These are phyloP conservation scores for Myxozyma lipomycoides DNA, from an alignment of 805 yeast species.

Conservation along the genomic window DNA sequence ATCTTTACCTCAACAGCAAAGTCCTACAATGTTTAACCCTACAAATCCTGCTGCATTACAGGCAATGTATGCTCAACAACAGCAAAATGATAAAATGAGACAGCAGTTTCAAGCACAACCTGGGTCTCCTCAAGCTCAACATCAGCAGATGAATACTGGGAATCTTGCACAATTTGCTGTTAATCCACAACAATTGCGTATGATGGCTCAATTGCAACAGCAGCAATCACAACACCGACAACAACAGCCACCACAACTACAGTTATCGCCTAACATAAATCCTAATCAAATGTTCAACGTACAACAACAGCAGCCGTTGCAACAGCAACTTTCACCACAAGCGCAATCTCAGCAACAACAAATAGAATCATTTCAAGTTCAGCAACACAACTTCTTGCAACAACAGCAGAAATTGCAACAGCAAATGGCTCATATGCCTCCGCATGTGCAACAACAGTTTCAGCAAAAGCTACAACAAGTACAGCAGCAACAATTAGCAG, in stretches of 20 bases:
- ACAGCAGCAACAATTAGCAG: slow-evolving; percentile 4
- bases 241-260: slow-evolving; percentile 18
- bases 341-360: slow-evolving; percentile 3
- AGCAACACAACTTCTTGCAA: slow-evolving; percentile 13
- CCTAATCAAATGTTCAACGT: neutral
- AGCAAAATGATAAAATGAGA: neutral
- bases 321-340: slow-evolving; percentile 6
- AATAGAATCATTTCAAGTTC: slow-evolving; percentile 9
- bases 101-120: neutral
- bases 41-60: slow-evolving; percentile 2
- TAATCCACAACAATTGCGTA: slow-evolving; percentile 3
- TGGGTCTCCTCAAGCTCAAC: slow-evolving; percentile 8
- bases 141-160: slow-evolving; percentile 8
- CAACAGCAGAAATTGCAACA: slow-evolving; percentile 7
- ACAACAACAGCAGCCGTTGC: slow-evolving; percentile 10
- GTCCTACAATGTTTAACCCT: slow-evolving; percentile 1
- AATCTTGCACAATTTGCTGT: slow-evolving; percentile 1
- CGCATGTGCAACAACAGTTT: neutral
- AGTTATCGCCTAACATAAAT: neutral
- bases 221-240: slow-evolving; percentile 13
- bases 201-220: slow-evolving; percentile 6
- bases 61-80: slow-evolving; percentile 3
- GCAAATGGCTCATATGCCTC: slow-evolving; percentile 1
- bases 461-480: slow-evolving; percentile 8
- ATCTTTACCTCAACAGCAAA: neutral